phyloP scores from a whole-genome alignment of 1,139 yeast genomes.

The Geotrichum bryndzae region DNA sequence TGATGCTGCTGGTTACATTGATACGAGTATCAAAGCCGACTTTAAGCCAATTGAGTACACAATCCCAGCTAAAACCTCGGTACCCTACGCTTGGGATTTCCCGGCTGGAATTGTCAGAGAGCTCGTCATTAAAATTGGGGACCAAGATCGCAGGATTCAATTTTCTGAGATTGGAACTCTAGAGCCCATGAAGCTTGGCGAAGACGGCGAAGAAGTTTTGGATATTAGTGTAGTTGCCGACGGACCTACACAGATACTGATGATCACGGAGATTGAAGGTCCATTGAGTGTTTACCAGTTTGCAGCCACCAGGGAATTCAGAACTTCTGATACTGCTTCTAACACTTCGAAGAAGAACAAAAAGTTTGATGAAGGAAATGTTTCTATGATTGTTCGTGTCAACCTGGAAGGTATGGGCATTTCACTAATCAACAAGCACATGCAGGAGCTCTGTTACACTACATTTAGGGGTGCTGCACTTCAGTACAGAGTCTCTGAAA shows the following conservation, averaged over 20 bases:
- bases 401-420: conserved; percentile 84
- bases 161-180: conserved; percentile 88
- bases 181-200: conserved; percentile 62
- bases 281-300: conserved; percentile 63
- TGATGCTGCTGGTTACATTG: conserved; percentile 59
- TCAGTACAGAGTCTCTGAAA: conserved; percentile 73
- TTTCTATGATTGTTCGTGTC: conserved; percentile 39
- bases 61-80: conserved; percentile 81
- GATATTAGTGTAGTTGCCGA: conserved; percentile 92
- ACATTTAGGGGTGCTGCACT: conserved; percentile 76
- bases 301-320: conserved; percentile 15
- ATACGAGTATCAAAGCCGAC: conserved; percentile 24
- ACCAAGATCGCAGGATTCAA: conserved; percentile 70
- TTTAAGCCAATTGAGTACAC: conserved; percentile 56
- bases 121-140: conserved; percentile 58
- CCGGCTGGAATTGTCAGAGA: conserved; percentile 88
- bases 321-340: conserved; percentile 18
- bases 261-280: conserved; percentile 77
- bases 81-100: conserved; percentile 98
- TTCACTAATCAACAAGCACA: conserved; percentile 65
- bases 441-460: conserved; percentile 73
- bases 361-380: conserved; percentile 51
- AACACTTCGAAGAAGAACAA: conserved; percentile 57
- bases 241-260: conserved; percentile 86
- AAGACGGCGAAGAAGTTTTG: conserved; percentile 46